Evolutionary conservation across 257 asterid genomes (phyloP).

Genomic region (Ilex asprella): DNA sequence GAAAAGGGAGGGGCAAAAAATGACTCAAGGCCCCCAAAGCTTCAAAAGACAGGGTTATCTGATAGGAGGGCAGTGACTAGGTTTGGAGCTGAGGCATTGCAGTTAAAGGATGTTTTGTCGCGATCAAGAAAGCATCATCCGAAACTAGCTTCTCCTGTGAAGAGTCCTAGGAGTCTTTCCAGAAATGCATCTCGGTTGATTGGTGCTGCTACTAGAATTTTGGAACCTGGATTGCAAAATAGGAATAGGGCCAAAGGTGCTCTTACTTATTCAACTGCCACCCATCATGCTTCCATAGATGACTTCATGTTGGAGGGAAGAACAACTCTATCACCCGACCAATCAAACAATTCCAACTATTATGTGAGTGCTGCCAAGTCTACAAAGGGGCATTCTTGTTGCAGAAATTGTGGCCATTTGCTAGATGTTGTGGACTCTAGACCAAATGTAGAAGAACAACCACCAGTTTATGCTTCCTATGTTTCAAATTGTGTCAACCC

Average conservation of each 20-base stretch:
- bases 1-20: constrained; percentile 45
- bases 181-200: constrained; percentile 58
- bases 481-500: constrained; percentile 22
- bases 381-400: constrained; percentile 29
- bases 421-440: constrained; percentile 23
- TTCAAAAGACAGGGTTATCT: constrained; percentile 60
- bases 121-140: constrained; percentile 61
- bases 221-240: constrained; percentile 81
- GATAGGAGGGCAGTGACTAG: constrained; percentile 46
- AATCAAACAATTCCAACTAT: constrained; percentile 16
- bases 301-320: constrained; percentile 23
- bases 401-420: constrained; percentile 52
- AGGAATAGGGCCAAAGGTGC: constrained; percentile 44
- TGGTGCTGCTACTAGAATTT: constrained; percentile 75
- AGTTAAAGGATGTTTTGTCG: constrained; percentile 51
- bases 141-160: constrained; percentile 61
- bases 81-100: constrained; percentile 58
- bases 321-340: constrained; percentile 15
- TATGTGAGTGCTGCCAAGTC: constrained; percentile 15
- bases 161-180: constrained; percentile 54
- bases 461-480: constrained; percentile 24
- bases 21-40: constrained; percentile 77
- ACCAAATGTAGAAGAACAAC: constrained; percentile 21
- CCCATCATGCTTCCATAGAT: constrained; percentile 16
- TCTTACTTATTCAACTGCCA: constrained; percentile 39